Evolutionary conservation across 768 basidiomycete species (phyloP).

Genomic region (Mycena galopus): DNA sequence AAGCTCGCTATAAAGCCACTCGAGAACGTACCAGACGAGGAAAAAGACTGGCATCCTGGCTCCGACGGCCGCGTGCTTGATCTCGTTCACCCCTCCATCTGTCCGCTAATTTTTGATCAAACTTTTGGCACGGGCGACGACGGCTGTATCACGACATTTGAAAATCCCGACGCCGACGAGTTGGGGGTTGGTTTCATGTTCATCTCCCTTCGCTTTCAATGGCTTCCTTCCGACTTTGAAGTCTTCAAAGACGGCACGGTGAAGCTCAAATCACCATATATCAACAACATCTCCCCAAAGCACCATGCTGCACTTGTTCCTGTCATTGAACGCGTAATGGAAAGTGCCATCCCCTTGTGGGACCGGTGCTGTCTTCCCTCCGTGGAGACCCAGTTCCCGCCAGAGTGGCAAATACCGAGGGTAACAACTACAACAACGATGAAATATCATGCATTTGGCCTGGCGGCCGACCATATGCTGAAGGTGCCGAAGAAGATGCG

Average conservation of each 20-base stretch:
- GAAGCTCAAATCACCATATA: slow-evolving; percentile 38
- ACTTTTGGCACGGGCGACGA: slow-evolving; percentile 26
- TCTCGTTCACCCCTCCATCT: slow-evolving; percentile 50
- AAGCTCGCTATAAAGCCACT: slow-evolving; percentile 31
- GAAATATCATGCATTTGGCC: slow-evolving; percentile 12
- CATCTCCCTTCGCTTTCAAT: slow-evolving; percentile 29
- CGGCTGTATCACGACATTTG: not conserved
- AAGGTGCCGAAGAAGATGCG: not conserved
- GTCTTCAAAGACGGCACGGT: slow-evolving; percentile 17
- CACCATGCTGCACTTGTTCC: slow-evolving; percentile 30
- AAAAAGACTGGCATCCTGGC: slow-evolving; percentile 50
- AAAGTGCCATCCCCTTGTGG: slow-evolving; percentile 42
- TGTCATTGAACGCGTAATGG: slow-evolving; percentile 39
- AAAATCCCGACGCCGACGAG: slow-evolving; percentile 1
- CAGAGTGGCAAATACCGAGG: not conserved
- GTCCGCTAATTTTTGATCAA: slow-evolving; percentile 40
- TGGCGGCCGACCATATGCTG: not conserved
- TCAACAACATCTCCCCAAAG: slow-evolving; percentile 43
- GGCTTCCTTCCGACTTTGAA: slow-evolving; percentile 38
- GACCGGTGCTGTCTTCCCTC: slow-evolving; percentile 37
- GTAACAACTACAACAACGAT: not conserved
- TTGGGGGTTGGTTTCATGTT: not conserved
- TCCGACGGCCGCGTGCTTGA: slow-evolving; percentile 47
- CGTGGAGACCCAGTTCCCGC: slow-evolving; percentile 7
- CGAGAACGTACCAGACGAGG: slow-evolving; percentile 40